These are phyloP conservation scores for Trichophyton simii DNA, from an alignment of 2,329 filamentous ascomycete species.

Conservation along the genomic window DNA sequence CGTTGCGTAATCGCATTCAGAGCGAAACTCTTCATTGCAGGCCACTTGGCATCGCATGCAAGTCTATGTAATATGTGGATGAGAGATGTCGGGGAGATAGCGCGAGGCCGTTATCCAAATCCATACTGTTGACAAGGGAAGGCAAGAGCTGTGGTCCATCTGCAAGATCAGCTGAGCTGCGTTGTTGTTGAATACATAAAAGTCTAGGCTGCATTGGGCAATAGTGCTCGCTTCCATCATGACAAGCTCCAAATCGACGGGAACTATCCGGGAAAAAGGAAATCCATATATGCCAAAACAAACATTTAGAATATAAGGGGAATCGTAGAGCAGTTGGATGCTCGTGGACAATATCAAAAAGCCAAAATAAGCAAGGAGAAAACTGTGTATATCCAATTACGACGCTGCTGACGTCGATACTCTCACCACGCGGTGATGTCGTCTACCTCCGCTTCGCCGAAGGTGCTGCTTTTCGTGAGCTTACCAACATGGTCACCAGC, in stretches of 20 bases:
- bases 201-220: background rate
- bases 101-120: no score
- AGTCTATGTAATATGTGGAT: background rate
- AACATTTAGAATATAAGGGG: background rate
- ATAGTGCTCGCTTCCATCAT: background rate
- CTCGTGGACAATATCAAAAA: background rate
- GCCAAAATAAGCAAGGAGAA: background rate
- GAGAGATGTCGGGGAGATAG: background rate
- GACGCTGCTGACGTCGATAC: background rate
- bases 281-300: background rate
- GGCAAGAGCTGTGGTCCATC: background rate
- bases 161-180: background rate
- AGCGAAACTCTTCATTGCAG: background rate
- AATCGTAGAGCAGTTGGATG: background rate
- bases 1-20: background rate
- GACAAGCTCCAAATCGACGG: background rate
- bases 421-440: slow-evolving; percentile 87
- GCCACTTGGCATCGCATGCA: background rate
- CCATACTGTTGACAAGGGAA: background rate
- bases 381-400: background rate
- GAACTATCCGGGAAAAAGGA: background rate
- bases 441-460: slow-evolving; percentile 89
- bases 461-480: slow-evolving; percentile 75
- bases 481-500: slow-evolving; percentile 46
- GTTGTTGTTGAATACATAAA: slow-evolving; percentile 5